Evolutionary conservation across 2,329 filamentous ascomycete genomes (phyloP).

Genomic region (Rutstroemia sp.): DNA sequence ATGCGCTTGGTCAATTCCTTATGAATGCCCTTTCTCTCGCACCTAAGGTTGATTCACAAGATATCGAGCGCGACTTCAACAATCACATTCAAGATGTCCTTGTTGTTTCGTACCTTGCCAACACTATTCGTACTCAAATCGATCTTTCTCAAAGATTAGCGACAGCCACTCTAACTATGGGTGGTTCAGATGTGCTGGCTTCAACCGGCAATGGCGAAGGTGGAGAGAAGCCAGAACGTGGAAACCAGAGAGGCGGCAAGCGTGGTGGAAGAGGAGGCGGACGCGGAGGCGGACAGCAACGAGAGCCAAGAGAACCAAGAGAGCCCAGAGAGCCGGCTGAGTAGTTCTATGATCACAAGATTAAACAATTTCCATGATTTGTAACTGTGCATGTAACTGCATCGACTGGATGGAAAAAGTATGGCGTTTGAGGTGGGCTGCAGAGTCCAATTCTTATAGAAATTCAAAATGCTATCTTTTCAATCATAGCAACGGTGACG

Average conservation of each 20-base stretch:
- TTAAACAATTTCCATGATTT: constrained; percentile 19
- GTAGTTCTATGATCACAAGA: constrained; percentile 11
- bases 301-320: constrained; percentile 46
- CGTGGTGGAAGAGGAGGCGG: constrained; percentile 43
- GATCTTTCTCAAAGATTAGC: constrained; percentile 93
- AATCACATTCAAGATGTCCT: constrained; percentile 99
- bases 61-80: constrained; percentile 98
- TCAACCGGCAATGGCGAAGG: constrained; percentile 36
- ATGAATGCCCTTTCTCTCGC: constrained; percentile 89
- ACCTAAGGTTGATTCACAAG: constrained; percentile 83
- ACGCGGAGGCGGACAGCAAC: constrained; percentile 39
- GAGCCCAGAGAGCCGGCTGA: constrained; percentile 32
- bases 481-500: background rate
- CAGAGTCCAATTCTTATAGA: constrained; percentile 24
- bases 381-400: constrained; percentile 23
- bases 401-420: constrained; percentile 32
- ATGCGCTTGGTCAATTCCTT: constrained; percentile 87
- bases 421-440: constrained; percentile 40
- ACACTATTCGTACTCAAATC: constrained; percentile 98
- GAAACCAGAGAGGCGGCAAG: constrained; percentile 38
- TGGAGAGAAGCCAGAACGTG: constrained; percentile 40
- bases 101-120: constrained; percentile 95
- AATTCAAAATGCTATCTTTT: constrained; percentile 8
- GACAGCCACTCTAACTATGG: constrained; percentile 60
- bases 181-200: constrained; percentile 37